Base-by-base conservation (phyloP, 2,329 filamentous ascomycete species). In the Plectosphaerella sp. region DNA sequence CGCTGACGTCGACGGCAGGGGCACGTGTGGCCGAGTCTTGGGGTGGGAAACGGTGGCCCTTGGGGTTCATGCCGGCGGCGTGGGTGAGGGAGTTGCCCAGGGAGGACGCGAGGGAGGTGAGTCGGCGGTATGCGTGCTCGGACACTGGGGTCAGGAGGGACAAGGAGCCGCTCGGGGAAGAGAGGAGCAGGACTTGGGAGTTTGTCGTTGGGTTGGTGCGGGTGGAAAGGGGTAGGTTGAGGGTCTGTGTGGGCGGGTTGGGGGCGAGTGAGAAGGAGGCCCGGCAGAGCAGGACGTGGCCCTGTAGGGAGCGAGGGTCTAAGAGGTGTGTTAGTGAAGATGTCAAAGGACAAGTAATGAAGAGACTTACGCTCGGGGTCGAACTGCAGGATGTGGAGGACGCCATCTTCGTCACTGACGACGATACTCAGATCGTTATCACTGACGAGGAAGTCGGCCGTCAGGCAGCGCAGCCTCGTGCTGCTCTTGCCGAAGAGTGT, bases 261-360 rank as follows among this genome's bases (percentile, higher is more conserved):
- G 83, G 83, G 37, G 90, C 91, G 0, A 89, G 85, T 65, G 92
- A 87, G 72, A 99, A 97, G 53, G 91, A 89, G 50, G 89, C 90
- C 54, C 89, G 86, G 68, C 93, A 90, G 8, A 99, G 80, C 22
- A 99, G 82, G 41, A 92, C 83, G 62, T 92, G 88, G 47, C 94
- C 94, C 52, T 93, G 89, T 35, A 96, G 83, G 7, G 91, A 95
- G 74, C 96, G 95, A 15, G 93, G 93, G 65, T 97, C 92, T 96
- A 39, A 22, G 4, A 9, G 14, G 46, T 54, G 55, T 45, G 60
- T 71, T 58, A 70, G 62, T 47, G 39, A 11, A 36, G 41, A 50
- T 39, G 9, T 20, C 12, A 48, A 5, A 22, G 11, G 25, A 28
- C 9, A 5, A 28, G 25, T 9, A 25, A 42, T 25, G 24, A 45